Conservation (phyloP, 352 stramenopile species). For the Phytopythium mirpurense region DNA sequence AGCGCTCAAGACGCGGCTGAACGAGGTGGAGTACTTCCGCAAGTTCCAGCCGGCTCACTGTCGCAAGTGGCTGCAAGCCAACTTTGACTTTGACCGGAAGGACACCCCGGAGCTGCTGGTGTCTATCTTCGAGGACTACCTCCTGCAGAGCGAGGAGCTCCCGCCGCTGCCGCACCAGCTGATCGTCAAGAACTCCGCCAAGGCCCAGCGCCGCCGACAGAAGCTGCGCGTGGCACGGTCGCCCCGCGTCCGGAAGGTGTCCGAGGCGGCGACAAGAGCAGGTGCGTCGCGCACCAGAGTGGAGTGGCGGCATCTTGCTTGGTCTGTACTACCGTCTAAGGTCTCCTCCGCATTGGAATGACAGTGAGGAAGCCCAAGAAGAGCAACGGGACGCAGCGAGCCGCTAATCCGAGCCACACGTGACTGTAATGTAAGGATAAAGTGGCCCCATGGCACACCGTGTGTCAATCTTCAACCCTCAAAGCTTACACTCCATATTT, state of each 20-base stretch:
- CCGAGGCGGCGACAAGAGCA: neutral
- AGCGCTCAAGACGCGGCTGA: slow-evolving; percentile 41
- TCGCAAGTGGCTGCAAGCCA: slow-evolving; percentile 42
- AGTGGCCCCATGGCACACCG: too few relatives aligned
- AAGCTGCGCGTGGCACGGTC: slow-evolving; percentile 12
- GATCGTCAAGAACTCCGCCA: slow-evolving; percentile 45
- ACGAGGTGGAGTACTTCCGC: slow-evolving; percentile 31
- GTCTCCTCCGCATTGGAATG: too few relatives aligned
- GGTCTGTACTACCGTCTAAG: too few relatives aligned
- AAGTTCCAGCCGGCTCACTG: slow-evolving; percentile 36
- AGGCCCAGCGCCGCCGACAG: slow-evolving; percentile 21
- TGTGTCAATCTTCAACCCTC: too few relatives aligned
- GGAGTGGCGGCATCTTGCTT: neutral
- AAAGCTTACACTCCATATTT: too few relatives aligned
- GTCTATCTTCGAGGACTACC: slow-evolving; percentile 47
- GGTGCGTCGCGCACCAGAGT: neutral
- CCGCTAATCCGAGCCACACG: too few relatives aligned
- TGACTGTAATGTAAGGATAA: too few relatives aligned
- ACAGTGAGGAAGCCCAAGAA: neutral
- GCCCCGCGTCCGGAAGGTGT: neutral
- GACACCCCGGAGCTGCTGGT: slow-evolving; percentile 40
- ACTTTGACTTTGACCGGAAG: slow-evolving; percentile 56
- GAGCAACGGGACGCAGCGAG: neutral
- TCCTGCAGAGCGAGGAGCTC: slow-evolving; percentile 39
- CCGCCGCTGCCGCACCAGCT: slow-evolving; percentile 44